Base-by-base conservation (phyloP, 1,284 basidiomycete species). In the Garcileccinum viscosum region DNA sequence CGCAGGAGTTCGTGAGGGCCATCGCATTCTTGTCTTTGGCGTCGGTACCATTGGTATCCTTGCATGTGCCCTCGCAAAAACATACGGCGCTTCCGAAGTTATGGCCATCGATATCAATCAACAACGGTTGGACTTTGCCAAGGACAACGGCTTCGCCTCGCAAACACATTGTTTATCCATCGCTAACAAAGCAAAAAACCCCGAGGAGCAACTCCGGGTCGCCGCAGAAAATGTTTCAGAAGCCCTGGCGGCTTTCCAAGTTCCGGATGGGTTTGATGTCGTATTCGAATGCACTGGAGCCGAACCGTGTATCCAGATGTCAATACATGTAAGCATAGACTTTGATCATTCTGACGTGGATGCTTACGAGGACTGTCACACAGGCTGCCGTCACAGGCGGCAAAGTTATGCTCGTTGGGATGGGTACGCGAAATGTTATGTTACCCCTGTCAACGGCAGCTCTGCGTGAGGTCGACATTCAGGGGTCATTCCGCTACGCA, bases 271-370 rank as follows among this genome's bases (percentile, higher is more conserved):
- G 17, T 97, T 96, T 81, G 96, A 98, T 81, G 85, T 94, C 74
- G 92, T 98, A 44, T 95, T 96, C 76, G 97, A 98, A 81, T 98
- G 97, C 82, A 97, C 96, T 7, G 97, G 97, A 73, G 95, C 95
- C 3, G 95, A 97, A 80, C 86, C 89, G 37, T 95, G 93, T 78
- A 95, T 96, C 79, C 94, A 96, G 79, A 91, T 95, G 88, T 91
- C 93, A 64, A 87, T 95, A 72, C 89, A 93, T 82, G 93, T 94
- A 82, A 85, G 93, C 81, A 69, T 69, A 63, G 64, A 70, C 66
- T 68, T 68, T 67, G 44, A 42, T 69, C 64, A 66, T 65, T 50
- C 58, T 72, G 63, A 68, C 67, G 58, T 40, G 22, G 61, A 40
- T 15, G 63, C 74, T 76, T 70, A 75, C 63, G 64, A 37, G 64